phyloP scores from a whole-genome alignment of 352 stramenopile genomes.

The Phytophthora lateralis region DNA sequence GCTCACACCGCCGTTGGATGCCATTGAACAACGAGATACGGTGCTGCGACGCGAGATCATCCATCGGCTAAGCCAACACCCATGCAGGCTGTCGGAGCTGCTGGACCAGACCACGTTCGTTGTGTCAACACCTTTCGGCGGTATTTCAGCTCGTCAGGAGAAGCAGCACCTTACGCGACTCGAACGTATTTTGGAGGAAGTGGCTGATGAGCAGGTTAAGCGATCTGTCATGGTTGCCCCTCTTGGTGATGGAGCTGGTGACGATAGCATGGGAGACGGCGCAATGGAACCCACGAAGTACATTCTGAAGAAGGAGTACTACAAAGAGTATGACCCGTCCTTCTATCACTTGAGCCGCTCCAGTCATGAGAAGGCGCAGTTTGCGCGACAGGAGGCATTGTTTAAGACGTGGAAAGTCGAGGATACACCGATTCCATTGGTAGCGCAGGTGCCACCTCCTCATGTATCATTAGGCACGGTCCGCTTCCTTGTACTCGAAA shows the following conservation, averaged over 20 bases:
- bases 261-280: slow-evolving; percentile 40
- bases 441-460: slow-evolving; percentile 57
- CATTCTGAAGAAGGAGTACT: slow-evolving; percentile 79
- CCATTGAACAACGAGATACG: slow-evolving; percentile 61
- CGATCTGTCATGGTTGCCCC: slow-evolving; percentile 39
- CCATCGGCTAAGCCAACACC: slow-evolving; percentile 77
- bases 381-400: slow-evolving; percentile 77
- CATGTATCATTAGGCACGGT: slow-evolving; percentile 61
- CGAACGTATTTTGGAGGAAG: slow-evolving; percentile 69
- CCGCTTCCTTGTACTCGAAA: slow-evolving; percentile 66
- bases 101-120: slow-evolving; percentile 84
- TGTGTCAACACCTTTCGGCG: slow-evolving; percentile 68
- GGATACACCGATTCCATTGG: slow-evolving; percentile 68
- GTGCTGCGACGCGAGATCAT: slow-evolving; percentile 89
- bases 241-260: slow-evolving; percentile 35
- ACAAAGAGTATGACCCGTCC: slow-evolving; percentile 78
- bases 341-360: slow-evolving; percentile 83
- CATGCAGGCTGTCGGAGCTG: slow-evolving; percentile 75
- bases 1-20: slow-evolving; percentile 65
- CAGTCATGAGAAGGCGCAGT: slow-evolving; percentile 81
- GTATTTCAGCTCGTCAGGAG: slow-evolving; percentile 61
- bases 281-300: slow-evolving; percentile 82
- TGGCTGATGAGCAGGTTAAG: slow-evolving; percentile 75
- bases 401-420: slow-evolving; percentile 84
- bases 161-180: slow-evolving; percentile 70